Evolutionary conservation across 139 green algal genomes (phyloP).

Genomic region (Deuterostichococcus epilithicus): DNA sequence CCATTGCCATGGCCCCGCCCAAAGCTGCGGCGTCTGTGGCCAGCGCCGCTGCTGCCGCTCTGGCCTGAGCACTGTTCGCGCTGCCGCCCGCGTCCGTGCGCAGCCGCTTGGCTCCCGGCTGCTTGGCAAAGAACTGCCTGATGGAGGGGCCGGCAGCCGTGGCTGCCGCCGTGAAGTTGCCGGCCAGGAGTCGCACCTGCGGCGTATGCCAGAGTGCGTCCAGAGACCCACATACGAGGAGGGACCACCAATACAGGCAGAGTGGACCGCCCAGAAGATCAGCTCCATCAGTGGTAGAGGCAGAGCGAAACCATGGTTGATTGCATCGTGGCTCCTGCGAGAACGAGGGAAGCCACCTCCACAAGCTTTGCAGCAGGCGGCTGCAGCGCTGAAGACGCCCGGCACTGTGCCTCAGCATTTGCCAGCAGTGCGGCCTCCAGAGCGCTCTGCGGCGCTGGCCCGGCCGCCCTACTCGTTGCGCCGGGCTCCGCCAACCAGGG

Average conservation of each 20-base stretch:
- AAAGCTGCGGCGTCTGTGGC: not conserved
- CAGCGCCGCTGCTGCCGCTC: too few species aligned
- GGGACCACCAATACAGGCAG: too few species aligned
- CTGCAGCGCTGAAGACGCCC: not conserved
- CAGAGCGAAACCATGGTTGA: not conserved
- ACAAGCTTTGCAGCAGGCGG: constrained; percentile 6
- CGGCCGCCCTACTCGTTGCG: not conserved
- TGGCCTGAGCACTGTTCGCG: too few species aligned
- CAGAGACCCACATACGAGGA: too few species aligned
- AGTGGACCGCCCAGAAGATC: too few species aligned
- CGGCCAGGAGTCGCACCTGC: not conserved
- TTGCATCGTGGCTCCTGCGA: not conserved
- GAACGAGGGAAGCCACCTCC: too few species aligned
- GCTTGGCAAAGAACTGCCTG: not conserved
- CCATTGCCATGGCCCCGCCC: too few species aligned
- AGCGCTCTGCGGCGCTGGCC: not conserved
- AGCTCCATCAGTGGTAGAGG: too few species aligned
- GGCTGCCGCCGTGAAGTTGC: not conserved
- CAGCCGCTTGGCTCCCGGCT: not conserved
- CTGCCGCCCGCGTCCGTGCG: too few species aligned
- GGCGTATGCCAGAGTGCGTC: not conserved
- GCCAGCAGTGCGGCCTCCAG: constrained; percentile 15
- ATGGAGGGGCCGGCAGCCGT: not conserved
- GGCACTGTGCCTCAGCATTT: constrained; percentile 10
- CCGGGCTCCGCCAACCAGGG: not conserved